Evolutionary conservation across 768 basidiomycete genomes (phyloP), one percentile per base, ranked within the genome.

Genomic region (Dentipellis sp.): DNA sequence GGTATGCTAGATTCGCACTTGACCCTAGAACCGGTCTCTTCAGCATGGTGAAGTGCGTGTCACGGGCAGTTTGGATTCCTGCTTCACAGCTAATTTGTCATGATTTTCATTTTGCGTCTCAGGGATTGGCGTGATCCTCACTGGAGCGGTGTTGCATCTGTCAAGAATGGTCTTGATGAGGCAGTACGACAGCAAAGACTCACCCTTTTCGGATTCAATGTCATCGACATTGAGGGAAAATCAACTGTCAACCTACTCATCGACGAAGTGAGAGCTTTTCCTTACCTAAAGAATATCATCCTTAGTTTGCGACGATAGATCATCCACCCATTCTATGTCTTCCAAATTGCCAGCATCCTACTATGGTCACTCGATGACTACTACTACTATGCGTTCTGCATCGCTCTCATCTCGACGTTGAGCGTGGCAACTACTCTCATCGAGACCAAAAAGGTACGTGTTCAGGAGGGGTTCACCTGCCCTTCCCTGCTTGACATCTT

Each of bases 241-340:
- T 85, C 90, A 0, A 81, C 86, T 10, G 56, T 83, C 3, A 75
- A 81, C 14, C 77, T 99, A 3, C 75, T 98, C 7, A 72, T 97
- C 17, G 94, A 97, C 61, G 97, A 98, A 79, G 93, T 92, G 68
- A 53, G 72, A 29, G 66, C 14, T 53, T 12, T 38, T n/a, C 10
- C 38, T 11, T 52, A 17, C 36, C 14, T 29, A 8, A 5, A 10
- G 17, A 2, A 51, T 45, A 5, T 52, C 35, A 40, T 53, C 37
- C 52, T 10, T 52, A 34, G 2, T 17, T 36, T 36, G 4, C n/a
- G 10, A n/a, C 5, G 17, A 2, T 59, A 86, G 92, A 82, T 97
- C 47, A 86, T 98, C 39, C 95, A 98, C 66, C 97, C 97, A 0
- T 98, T 98, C 71, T 98, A 97, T 67, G 87, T 99, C 54, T 99